phyloP scores from a whole-genome alignment of 1,284 basidiomycete species.

The Malassezia globosa region DNA sequence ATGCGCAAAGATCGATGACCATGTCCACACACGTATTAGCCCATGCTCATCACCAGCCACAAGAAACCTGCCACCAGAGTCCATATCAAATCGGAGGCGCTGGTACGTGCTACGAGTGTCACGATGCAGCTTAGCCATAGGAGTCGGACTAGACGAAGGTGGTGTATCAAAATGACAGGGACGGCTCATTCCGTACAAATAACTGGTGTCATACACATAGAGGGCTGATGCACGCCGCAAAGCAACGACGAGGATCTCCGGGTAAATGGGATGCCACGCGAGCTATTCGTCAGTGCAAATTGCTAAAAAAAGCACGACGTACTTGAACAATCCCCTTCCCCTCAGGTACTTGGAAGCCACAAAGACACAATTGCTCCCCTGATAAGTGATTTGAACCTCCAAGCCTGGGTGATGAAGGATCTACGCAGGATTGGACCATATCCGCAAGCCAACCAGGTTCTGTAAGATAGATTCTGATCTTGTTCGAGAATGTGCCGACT shows the following conservation, averaged over 20 bases:
- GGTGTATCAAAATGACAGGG: neutral
- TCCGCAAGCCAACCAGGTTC: conserved; percentile 9
- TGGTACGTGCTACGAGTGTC: neutral
- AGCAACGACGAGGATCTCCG: conserved; percentile 9
- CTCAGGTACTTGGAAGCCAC: conserved; percentile 6
- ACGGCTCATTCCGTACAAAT: conserved; percentile 4
- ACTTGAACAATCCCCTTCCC: conserved; percentile 8
- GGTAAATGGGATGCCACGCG: conserved; percentile 9
- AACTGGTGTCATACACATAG: conserved; percentile 13
- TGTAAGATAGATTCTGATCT: conserved; percentile 9
- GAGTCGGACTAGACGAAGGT: neutral
- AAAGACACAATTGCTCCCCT: neutral
- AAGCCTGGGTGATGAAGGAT: neutral
- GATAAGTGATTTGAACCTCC: neutral
- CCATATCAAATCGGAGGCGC: conserved; percentile 9
- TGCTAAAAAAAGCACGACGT: neutral
- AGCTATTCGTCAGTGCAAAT: neutral
- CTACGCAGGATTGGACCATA: neutral
- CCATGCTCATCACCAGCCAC: conserved; percentile 10
- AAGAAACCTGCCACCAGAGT: conserved; percentile 3
- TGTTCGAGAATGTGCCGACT: conserved; percentile 8
- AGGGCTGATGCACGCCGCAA: neutral
- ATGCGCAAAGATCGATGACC: neutral
- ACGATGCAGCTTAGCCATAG: conserved; percentile 2
- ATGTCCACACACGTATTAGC: conserved; percentile 4